Evolutionary conservation across 352 stramenopile genomes (phyloP), one percentile per base, ranked within the genome.

Genomic region (Globisporangium yorkense): DNA sequence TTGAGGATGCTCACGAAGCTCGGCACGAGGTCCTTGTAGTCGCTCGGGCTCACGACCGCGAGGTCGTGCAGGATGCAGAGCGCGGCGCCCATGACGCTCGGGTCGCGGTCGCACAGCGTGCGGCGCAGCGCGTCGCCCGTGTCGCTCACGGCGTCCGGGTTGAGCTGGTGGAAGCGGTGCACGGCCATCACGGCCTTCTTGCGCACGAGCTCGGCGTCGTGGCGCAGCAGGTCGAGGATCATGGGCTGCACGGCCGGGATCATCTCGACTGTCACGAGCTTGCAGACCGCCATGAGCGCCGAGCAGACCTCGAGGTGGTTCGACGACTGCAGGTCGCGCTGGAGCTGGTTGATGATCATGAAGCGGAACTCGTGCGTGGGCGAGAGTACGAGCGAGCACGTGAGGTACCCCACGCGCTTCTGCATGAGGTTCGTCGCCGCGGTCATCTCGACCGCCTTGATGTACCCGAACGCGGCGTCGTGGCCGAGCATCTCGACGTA

Each of bases 401-500:
- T 96, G 35, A 99, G 74, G 74, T 99, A 99, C 7, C 96, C 97
- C 18, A 98, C 96, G 54, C 95, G 96, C 74, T 99, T 99, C 72
- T 99, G 96, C 66, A 98, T 89, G n/a, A 99, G 84, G 59, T 97
- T 98, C 24, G 96, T 96, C 41, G 92, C 98, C 8, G 96, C 96
- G 8, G 92, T 98, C 74, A 99, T 96, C 83, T 99, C 97, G 44
- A 98, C 92, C 15, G 94, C 93, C 72, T 98, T 97, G 59, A 98
- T 99, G 77, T 99, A 99, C 47, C 97, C 98, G 69, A 99, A 99
- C 45, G 84, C 97, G n/a, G 94, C 97, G 74, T 99, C 98, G 72
- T 99, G 97, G 56, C 98, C 98, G 48, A 99, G 85, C 98, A 99
- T 99, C 76, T 99, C 97, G 55, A 99, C 97, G 83, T 99, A 99